Conservation (phyloP, 371 early-diverging fungal genomes). For the Mucor lusitanicus region DNA sequence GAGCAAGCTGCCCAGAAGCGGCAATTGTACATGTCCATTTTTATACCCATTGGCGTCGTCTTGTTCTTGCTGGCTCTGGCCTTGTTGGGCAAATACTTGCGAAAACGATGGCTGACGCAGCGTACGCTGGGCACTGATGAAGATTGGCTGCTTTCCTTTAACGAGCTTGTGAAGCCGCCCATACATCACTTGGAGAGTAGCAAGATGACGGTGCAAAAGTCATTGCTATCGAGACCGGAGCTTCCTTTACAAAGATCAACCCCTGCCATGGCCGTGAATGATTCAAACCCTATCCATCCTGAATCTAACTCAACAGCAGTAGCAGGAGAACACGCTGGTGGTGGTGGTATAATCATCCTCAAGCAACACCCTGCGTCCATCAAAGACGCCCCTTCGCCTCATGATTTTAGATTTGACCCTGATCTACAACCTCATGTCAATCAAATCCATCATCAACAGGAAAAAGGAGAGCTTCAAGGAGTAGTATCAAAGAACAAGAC, state of each 20-base stretch:
- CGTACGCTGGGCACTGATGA: constrained; percentile 35
- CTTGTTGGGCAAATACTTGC: constrained; percentile 11
- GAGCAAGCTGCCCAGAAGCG: constrained; percentile 6
- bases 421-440: neutral
- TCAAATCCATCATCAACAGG: neutral
- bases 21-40: constrained; percentile 28
- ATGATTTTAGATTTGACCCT: neutral
- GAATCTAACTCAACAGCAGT: neutral
- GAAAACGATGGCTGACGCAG: constrained; percentile 21
- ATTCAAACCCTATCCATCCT: neutral
- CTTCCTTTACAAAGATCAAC: neutral
- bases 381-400: neutral
- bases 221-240: neutral
- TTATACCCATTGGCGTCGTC: constrained; percentile 30
- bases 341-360: neutral
- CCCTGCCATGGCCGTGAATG: neutral
- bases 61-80: neutral
- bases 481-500: neutral
- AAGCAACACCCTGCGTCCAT: neutral
- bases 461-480: neutral
- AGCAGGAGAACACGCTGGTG: neutral
- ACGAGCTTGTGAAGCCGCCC: constrained; percentile 25
- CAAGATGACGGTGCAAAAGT: neutral
- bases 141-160: constrained; percentile 47
- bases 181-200: neutral